Evolutionary conservation across 371 early-diverging fungal genomes (phyloP).

Genomic region (Apophysomyces trapeziformis): DNA sequence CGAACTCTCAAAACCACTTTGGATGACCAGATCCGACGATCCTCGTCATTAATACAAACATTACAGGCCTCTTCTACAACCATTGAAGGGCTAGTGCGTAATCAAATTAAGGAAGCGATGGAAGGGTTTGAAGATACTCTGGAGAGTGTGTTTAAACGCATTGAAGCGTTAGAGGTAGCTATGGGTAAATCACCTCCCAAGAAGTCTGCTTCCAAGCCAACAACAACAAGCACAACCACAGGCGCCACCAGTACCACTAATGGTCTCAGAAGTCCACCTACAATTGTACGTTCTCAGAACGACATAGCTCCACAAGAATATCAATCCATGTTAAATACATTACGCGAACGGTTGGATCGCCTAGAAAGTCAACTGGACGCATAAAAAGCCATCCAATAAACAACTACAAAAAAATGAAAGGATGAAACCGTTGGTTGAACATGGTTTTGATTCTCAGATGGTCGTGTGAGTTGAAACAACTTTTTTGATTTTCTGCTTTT

Average conservation of each 20-base stretch:
- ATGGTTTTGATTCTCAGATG: neutral
- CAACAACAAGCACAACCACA: neutral
- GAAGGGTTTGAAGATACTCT: constrained; percentile 32
- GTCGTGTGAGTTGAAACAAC: constrained; percentile 3
- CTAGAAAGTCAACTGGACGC: constrained; percentile 10
- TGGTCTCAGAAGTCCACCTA: constrained; percentile 22
- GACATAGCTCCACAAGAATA: constrained; percentile 22
- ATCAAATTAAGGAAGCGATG: constrained; percentile 74
- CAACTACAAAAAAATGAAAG: neutral
- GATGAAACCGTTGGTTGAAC: constrained; percentile 2
- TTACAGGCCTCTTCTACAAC: constrained; percentile 74
- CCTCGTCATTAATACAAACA: constrained; percentile 74
- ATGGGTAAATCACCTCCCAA: constrained; percentile 2
- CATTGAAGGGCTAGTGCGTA: constrained; percentile 78
- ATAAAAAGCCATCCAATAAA: neutral
- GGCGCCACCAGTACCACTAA: neutral
- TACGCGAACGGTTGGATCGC: constrained; percentile 8
- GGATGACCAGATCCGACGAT: constrained; percentile 78
- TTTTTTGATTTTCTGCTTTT: neutral
- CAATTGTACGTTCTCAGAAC: constrained; percentile 35
- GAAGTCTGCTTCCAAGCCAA: neutral
- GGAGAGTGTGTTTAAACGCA: constrained; percentile 3
- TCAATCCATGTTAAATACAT: constrained; percentile 1
- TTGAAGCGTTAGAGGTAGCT: constrained; percentile 9
- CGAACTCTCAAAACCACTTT: constrained; percentile 63